Conservation (phyloP, 148 eudicot species). For the Suaeda aralocaspica region DNA sequence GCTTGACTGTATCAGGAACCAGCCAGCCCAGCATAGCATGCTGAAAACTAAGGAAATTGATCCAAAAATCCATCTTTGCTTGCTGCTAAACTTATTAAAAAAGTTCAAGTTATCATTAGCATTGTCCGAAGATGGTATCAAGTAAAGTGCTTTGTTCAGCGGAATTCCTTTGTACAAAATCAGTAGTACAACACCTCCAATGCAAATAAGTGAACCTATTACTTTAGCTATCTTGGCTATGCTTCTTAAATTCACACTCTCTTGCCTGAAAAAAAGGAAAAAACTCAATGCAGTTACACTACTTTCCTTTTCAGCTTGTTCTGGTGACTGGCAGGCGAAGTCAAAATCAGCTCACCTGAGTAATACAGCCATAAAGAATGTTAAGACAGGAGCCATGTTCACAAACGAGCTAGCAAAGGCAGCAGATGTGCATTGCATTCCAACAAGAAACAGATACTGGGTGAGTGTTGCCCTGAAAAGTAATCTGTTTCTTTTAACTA, state of each 20-base stretch:
- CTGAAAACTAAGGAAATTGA: conserved; percentile 40
- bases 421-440: conserved; percentile 58
- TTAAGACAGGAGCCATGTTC: conserved; percentile 61
- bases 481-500: not conserved
- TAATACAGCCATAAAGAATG: conserved; percentile 58
- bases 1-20: conserved; percentile 64
- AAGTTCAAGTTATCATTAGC: conserved; percentile 12
- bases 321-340: not conserved
- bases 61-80: conserved; percentile 40
- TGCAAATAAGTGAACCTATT: conserved; percentile 47
- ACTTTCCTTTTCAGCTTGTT: not conserved
- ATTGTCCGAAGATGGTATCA: not conserved
- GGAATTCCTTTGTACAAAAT: conserved; percentile 56
- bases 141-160: conserved; percentile 16
- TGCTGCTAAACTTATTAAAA: not conserved
- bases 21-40: conserved; percentile 58
- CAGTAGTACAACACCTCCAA: conserved; percentile 50
- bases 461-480: conserved; percentile 59
- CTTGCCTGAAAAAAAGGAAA: conserved; percentile 68
- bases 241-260: conserved; percentile 47
- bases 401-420: conserved; percentile 57
- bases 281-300: conserved; percentile 8
- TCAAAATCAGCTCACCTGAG: conserved; percentile 38
- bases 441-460: conserved; percentile 56
- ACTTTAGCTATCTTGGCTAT: conserved; percentile 49